phyloP scores from a whole-genome alignment of 1,284 basidiomycete genomes.

The Moesziomyces sp. region DNA sequence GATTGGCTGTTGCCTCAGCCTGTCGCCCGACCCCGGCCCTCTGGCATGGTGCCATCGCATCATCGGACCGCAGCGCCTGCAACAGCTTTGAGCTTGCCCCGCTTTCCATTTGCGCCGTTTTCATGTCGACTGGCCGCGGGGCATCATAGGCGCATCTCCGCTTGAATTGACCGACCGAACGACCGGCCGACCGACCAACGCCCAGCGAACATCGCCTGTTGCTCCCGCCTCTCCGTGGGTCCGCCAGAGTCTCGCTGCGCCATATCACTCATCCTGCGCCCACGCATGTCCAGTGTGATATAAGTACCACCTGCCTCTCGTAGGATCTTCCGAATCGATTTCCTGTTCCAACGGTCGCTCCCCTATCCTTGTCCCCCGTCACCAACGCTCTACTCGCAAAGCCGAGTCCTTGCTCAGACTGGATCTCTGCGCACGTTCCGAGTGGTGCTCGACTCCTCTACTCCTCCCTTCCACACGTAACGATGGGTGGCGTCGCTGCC shows the following conservation, averaged over 20 bases:
- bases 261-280: neutral
- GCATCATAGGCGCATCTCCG: neutral
- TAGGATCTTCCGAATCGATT: too few species aligned
- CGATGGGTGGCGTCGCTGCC: conserved; percentile 34
- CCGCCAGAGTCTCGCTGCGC: too few species aligned
- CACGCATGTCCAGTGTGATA: neutral
- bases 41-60: conserved; percentile 10
- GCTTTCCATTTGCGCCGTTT: conserved; percentile 2
- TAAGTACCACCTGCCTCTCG: neutral
- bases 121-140: too few species aligned
- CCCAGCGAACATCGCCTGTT: neutral
- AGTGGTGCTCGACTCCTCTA: neutral
- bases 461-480: neutral
- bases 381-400: neutral
- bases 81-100: conserved; percentile 6
- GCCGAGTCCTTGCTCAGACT: neutral
- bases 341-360: too few species aligned
- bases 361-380: neutral
- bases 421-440: neutral
- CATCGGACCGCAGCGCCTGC: conserved; percentile 12
- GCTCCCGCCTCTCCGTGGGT: neutral
- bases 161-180: neutral
- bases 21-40: neutral
- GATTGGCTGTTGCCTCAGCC: neutral
- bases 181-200: too few species aligned